Conservation (phyloP, 805 yeast genomes). For the Saccharomyces eubayanus region DNA sequence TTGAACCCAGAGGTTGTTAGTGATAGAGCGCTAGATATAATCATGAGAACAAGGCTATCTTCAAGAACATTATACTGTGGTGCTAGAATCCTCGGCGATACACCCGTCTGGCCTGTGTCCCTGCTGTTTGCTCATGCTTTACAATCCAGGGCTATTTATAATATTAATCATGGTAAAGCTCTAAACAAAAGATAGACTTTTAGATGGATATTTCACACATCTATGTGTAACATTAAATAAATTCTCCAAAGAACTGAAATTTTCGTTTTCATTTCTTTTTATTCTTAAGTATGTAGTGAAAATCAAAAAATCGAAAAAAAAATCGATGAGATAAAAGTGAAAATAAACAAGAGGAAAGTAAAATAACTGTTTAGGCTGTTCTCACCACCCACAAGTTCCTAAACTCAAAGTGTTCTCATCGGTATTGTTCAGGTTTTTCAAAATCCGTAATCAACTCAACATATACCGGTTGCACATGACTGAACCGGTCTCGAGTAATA, state of each 20-base stretch:
- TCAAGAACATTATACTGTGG: slow-evolving; percentile 56
- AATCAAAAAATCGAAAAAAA: background rate
- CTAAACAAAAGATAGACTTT: background rate
- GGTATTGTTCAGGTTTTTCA: background rate
- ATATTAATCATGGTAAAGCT: background rate
- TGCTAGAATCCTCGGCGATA: slow-evolving; percentile 67
- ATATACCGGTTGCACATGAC: background rate
- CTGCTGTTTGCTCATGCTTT: slow-evolving; percentile 70
- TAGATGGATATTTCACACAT: background rate
- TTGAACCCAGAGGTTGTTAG: slow-evolving; percentile 38
- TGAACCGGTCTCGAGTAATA: background rate
- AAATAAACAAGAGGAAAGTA: background rate
- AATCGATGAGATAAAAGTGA: background rate
- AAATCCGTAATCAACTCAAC: background rate
- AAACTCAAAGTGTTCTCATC: background rate
- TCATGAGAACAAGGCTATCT: slow-evolving; percentile 42
- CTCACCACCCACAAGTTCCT: background rate
- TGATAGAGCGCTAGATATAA: slow-evolving; percentile 39
- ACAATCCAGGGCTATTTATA: slow-evolving; percentile 50
- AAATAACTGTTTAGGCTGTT: background rate
- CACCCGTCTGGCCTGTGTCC: slow-evolving; percentile 80
- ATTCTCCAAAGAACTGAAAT: background rate
- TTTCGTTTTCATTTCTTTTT: background rate
- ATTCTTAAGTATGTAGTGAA: background rate
- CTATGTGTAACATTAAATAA: background rate